A percentile compares a stretch with the other conserved stretches of the same genome.
Evolutionary conservation across 139 green algal genomes (phyloP).

Genomic region (Picochlorum costavermella): DNA sequence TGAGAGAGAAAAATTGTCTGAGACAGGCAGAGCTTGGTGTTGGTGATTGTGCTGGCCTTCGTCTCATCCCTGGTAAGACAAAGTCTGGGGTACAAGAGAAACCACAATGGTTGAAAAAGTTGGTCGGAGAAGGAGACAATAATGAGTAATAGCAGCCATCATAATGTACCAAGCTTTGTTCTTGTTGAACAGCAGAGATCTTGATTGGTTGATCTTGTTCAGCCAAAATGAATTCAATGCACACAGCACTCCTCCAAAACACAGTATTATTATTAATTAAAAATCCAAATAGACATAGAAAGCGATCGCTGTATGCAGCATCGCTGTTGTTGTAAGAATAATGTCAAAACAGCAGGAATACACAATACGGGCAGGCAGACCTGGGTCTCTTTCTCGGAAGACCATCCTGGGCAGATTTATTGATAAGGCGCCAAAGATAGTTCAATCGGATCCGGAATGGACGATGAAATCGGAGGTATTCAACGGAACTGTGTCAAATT

Average conservation of each 20-base stretch:
- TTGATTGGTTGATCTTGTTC: no score
- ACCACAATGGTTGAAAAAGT: constrained; percentile 45
- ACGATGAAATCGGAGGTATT: background rate
- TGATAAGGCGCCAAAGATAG: constrained; percentile 3
- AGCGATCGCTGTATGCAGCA: no score
- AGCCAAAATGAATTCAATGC: no score
- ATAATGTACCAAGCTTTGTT: no score
- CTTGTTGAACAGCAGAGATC: no score
- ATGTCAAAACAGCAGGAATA: background rate
- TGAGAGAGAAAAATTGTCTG: constrained; percentile 59
- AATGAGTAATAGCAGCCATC: no score
- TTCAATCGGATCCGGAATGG: background rate
- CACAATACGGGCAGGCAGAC: constrained; percentile 3
- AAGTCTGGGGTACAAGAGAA: constrained; percentile 51
- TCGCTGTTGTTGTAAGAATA: no score
- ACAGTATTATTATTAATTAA: no score
- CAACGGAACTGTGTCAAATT: background rate
- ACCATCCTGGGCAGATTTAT: constrained; percentile 16
- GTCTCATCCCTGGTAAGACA: constrained; percentile 48
- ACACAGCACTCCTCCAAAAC: no score
- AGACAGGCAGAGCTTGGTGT: constrained; percentile 68
- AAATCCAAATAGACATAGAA: no score
- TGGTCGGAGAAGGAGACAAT: constrained; percentile 28
- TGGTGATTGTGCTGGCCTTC: constrained; percentile 63
- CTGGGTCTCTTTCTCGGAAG: background rate